Conservation (phyloP, 805 yeast genomes). For the Candida coleopterorum region DNA sequence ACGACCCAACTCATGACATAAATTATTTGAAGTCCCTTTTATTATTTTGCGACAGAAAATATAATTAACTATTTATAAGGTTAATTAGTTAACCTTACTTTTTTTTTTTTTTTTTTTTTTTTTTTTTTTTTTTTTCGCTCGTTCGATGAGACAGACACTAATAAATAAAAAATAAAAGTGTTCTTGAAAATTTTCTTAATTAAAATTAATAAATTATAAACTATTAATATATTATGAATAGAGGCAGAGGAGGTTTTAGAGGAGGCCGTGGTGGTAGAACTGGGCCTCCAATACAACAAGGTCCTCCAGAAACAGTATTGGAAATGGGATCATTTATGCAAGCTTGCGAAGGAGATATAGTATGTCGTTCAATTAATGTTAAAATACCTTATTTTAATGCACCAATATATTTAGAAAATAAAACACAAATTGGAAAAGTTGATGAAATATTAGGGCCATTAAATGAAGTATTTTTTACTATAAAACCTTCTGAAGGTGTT, state of each 20-base stretch:
- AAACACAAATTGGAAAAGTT: conserved; percentile 93
- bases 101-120: no score
- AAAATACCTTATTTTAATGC: conserved; percentile 98
- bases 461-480: conserved; percentile 96
- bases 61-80: no score
- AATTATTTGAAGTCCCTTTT: no score
- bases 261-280: conserved; percentile 67
- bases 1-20: neutral
- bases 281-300: conserved; percentile 72
- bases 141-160: conserved; percentile 5
- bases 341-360: conserved; percentile 94
- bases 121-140: neutral
- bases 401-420: conserved; percentile 94
- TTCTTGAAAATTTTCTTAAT: conserved; percentile 2
- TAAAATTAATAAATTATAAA: neutral
- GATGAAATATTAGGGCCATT: conserved; percentile 97
- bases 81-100: no score
- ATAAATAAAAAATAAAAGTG: no score
- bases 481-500: conserved; percentile 94
- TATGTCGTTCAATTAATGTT: conserved; percentile 89
- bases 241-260: conserved; percentile 69
- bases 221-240: conserved; percentile 53
- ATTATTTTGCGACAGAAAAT: neutral
- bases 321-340: conserved; percentile 94
- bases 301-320: conserved; percentile 92